Percentiles rank a stretch among this genome's conserved stretches.
Conservation (phyloP, 306 rosid species). For the Albizia julibrissin region DNA sequence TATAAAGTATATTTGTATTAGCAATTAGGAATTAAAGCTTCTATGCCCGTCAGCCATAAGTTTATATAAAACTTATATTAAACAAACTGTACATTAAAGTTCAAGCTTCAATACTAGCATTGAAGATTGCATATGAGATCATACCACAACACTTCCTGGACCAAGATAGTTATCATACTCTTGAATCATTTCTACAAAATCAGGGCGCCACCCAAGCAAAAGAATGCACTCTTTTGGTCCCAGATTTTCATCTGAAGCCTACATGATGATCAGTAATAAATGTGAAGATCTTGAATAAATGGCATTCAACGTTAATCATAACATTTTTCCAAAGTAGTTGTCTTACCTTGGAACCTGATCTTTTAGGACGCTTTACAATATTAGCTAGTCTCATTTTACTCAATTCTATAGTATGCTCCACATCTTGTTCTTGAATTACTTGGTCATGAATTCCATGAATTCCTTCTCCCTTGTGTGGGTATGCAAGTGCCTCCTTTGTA, state of each 20-base stretch:
- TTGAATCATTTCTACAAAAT: conserved; percentile 77
- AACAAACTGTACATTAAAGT: background rate
- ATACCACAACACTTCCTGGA: conserved; percentile 93
- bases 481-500: conserved; percentile 37
- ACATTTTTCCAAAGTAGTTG: conserved; percentile 22
- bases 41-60: background rate
- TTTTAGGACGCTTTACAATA: conserved; percentile 64
- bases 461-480: conserved; percentile 44
- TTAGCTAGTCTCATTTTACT: conserved; percentile 56
- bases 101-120: conserved; percentile 9
- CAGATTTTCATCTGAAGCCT: conserved; percentile 70
- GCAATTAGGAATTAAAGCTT: background rate
- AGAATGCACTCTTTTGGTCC: conserved; percentile 92
- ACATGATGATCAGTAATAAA: conserved; percentile 28
- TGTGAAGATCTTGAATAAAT: conserved; percentile 14
- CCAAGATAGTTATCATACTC: conserved; percentile 98
- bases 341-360: conserved; percentile 77
- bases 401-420: conserved; percentile 41
- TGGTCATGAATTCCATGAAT: conserved; percentile 37
- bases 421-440: conserved; percentile 53
- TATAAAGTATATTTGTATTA: background rate
- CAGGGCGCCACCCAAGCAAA: conserved; percentile 93
- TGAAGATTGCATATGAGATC: conserved; percentile 19
- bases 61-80: background rate
- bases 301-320: background rate